Base-by-base conservation (phyloP, 371 early-diverging fungal species). In the Furculomyces boomerangus region DNA sequence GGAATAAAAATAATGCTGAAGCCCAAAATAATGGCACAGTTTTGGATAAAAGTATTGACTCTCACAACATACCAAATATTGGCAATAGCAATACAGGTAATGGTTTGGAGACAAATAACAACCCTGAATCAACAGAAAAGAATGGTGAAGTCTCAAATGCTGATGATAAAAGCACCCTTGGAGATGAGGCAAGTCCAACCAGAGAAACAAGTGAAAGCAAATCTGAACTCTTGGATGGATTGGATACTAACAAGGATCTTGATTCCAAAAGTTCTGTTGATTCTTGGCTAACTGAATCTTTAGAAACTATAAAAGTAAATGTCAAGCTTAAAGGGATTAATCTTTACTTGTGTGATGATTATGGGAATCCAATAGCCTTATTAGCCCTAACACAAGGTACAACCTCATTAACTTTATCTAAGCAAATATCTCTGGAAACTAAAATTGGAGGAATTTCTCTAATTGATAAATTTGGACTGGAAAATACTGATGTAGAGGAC, bases 381-480 rank as follows among this genome's bases (percentile, higher is more conserved):
- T 75, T 81, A 30, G 74, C 76, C 16, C 71, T 93, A 3, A 83
- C 80, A 0, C 74, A 78, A 2, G 84, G 87, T 16, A 77, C 84
- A 29, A 70, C 88, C 37, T 68, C 79, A 0, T 75, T 88, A 0
- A 59, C 79, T 0, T 58, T 92, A 56, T 69, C 71, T 13, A 69
- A 74, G 2, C 69, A 72, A 7, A 74, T 87, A 53, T 66, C 74
- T 0, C 76, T 94, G 0, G 77, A 73, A 13, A 93, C 92, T 40
- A 84, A 83, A 46, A 71, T 97, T 43, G 93, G 92, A 30, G 85
- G 86, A 55, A 75, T 95, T 25, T 76, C 78, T 2, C 60, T 93
- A 18, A 76, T 78, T 0, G 83, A 88, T 58, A 77, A 83, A 54
- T 71, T 72, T 43, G 70, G 71, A 10, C 50, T 71, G 10, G 7